A percentile compares a stretch with the other conserved stretches of the same genome.
Evolutionary conservation across 148 eudicot species (phyloP).

Genomic region (Euryodendron excelsum): DNA sequence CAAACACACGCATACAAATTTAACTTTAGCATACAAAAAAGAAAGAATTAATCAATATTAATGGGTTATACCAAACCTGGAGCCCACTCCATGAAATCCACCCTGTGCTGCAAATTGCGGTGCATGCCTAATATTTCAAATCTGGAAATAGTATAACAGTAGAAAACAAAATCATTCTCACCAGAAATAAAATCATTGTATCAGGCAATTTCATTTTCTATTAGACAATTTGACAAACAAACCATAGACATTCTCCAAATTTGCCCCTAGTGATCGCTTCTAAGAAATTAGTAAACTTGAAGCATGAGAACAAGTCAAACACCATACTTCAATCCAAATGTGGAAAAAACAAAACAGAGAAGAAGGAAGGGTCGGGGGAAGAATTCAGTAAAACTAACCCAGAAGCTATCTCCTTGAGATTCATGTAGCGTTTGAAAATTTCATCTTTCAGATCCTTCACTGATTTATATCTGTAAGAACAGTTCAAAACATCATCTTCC

Average conservation of each 20-base stretch:
- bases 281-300: background rate
- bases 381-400: constrained; percentile 50
- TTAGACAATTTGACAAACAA: constrained; percentile 1
- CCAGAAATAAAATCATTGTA: background rate
- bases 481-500: background rate
- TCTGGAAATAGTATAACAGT: constrained; percentile 28
- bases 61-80: constrained; percentile 61
- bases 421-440: constrained; percentile 53
- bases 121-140: constrained; percentile 82
- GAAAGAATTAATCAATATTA: background rate
- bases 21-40: background rate
- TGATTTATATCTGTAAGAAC: constrained; percentile 63
- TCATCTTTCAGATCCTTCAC: constrained; percentile 80
- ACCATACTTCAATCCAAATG: background rate
- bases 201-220: background rate
- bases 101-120: constrained; percentile 81
- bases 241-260: background rate
- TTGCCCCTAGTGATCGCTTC: background rate
- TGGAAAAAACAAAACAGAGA: no score
- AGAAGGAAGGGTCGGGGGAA: background rate
- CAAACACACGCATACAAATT: no score
- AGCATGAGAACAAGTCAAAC: background rate
- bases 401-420: constrained; percentile 73
- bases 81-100: constrained; percentile 98
- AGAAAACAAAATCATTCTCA: background rate